Percentiles rank a stretch among this genome's conserved stretches.
phyloP scores from a whole-genome alignment of 2,329 filamentous ascomycete species.

The Cladophialophora yegresii region DNA sequence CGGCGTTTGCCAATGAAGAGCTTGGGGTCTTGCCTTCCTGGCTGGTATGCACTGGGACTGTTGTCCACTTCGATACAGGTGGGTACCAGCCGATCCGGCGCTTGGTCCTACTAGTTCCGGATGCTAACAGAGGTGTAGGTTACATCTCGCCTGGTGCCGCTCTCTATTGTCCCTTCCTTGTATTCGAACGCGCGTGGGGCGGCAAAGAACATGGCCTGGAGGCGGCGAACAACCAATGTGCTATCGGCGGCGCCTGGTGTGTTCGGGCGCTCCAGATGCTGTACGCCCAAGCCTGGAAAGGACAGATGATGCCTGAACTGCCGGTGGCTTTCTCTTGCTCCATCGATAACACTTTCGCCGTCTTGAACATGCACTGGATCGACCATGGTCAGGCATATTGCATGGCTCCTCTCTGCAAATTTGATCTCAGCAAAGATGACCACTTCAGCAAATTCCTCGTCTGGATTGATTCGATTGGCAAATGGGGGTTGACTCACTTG shows the following conservation, averaged over 20 bases:
- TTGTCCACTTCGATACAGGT: slow-evolving; percentile 33
- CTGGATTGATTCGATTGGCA: slow-evolving; percentile 35
- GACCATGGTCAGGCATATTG: slow-evolving; percentile 35
- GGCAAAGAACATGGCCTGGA: slow-evolving; percentile 31
- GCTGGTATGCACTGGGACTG: slow-evolving; percentile 32
- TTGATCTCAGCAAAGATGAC: slow-evolving; percentile 34
- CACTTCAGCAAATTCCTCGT: slow-evolving; percentile 34
- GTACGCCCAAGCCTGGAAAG: slow-evolving; percentile 28
- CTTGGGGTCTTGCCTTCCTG: slow-evolving; percentile 27
- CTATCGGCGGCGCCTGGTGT: slow-evolving; percentile 36
- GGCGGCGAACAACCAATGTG: slow-evolving; percentile 36
- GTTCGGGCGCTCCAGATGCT: slow-evolving; percentile 34
- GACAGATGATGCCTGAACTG: slow-evolving; percentile 23
- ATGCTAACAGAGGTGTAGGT: slow-evolving; percentile 6
- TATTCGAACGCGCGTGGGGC: slow-evolving; percentile 31
- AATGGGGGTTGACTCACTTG: slow-evolving; percentile 31
- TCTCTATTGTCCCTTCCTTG: slow-evolving; percentile 33
- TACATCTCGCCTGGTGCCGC: slow-evolving; percentile 33
- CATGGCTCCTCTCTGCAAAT: slow-evolving; percentile 36
- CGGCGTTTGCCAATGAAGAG: slow-evolving; percentile 28
- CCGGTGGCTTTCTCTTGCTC: slow-evolving; percentile 35
- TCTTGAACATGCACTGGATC: slow-evolving; percentile 37
- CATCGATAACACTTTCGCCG: slow-evolving; percentile 35
- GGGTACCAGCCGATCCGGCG: background rate
- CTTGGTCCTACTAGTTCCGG: background rate